Percentiles rank a stretch among this genome's conserved stretches.
These are phyloP conservation scores for Heterotrichella gracilis DNA, from an alignment of 352 stramenopile genomes.

Conservation along the genomic window DNA sequence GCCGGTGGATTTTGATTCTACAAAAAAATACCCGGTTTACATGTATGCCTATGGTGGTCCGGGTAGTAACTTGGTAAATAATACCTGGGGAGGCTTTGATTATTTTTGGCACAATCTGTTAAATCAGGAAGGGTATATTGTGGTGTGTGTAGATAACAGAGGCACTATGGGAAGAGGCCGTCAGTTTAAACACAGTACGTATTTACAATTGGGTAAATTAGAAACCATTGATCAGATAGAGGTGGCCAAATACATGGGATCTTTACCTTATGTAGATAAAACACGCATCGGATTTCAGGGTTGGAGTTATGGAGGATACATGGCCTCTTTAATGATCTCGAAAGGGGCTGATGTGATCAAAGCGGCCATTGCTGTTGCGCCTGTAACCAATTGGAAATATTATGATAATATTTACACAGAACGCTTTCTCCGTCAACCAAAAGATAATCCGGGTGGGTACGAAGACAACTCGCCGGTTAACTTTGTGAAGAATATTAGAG, in stretches of 20 bases:
- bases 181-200: neutral
- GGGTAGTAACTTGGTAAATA: neutral
- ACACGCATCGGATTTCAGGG: neutral
- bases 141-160: neutral
- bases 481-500: slow-evolving; percentile 5
- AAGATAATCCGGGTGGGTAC: neutral
- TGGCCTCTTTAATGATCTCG: neutral
- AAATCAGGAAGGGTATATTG: neutral
- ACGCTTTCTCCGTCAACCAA: neutral
- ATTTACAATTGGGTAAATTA: neutral
- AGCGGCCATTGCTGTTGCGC: neutral
- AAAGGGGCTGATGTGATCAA: neutral
- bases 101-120: slow-evolving; percentile 8
- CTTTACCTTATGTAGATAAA: neutral
- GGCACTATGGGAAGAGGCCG: neutral
- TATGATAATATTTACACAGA: slow-evolving; percentile 5
- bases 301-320: neutral
- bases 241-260: neutral
- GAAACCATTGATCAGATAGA: neutral
- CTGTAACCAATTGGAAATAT: neutral
- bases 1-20: neutral
- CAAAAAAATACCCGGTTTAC: neutral
- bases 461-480: neutral
- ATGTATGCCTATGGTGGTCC: neutral
- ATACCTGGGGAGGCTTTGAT: neutral